Evolutionary conservation across 2,329 filamentous ascomycete genomes (phyloP).

Genomic region (Epichloe sibirici): DNA sequence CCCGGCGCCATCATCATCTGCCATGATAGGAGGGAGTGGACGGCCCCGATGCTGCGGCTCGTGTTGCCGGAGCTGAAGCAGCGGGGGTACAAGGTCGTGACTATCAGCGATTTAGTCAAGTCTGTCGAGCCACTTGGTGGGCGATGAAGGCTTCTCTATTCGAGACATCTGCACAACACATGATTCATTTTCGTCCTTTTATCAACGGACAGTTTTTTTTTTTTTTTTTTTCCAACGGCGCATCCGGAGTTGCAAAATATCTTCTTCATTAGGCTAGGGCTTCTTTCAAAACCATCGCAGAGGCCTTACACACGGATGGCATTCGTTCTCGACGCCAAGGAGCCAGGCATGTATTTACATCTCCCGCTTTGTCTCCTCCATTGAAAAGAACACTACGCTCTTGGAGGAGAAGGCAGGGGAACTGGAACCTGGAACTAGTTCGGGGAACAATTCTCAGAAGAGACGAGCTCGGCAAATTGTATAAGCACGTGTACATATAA

Average conservation of each 20-base stretch:
- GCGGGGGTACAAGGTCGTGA: slow-evolving; percentile 60
- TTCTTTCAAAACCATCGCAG: background rate
- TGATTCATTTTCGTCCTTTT: background rate
- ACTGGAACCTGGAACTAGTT: too few species aligned
- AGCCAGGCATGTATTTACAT: too few species aligned
- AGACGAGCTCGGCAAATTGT: too few species aligned
- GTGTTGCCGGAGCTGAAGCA: slow-evolving; percentile 60
- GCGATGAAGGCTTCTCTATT: slow-evolving; percentile 6
- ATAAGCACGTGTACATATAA: too few species aligned
- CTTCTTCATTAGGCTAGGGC: background rate
- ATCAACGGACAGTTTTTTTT: background rate
- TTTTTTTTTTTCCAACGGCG: background rate
- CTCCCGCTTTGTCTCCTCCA: too few species aligned
- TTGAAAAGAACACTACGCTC: too few species aligned
- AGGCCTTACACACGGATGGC: too few species aligned
- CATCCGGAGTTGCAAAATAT: background rate
- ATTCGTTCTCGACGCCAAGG: too few species aligned
- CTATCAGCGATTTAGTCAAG: slow-evolving; percentile 54
- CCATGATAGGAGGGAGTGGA: slow-evolving; percentile 78
- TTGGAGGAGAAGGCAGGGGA: too few species aligned
- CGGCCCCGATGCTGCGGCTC: slow-evolving; percentile 60
- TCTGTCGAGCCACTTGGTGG: slow-evolving; percentile 17
- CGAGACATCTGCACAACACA: background rate
- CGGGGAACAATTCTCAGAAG: too few species aligned
- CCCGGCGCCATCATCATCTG: slow-evolving; percentile 74